Evolutionary conservation across 805 yeast genomes (phyloP).

Genomic region (Lipomyces anomalus): DNA sequence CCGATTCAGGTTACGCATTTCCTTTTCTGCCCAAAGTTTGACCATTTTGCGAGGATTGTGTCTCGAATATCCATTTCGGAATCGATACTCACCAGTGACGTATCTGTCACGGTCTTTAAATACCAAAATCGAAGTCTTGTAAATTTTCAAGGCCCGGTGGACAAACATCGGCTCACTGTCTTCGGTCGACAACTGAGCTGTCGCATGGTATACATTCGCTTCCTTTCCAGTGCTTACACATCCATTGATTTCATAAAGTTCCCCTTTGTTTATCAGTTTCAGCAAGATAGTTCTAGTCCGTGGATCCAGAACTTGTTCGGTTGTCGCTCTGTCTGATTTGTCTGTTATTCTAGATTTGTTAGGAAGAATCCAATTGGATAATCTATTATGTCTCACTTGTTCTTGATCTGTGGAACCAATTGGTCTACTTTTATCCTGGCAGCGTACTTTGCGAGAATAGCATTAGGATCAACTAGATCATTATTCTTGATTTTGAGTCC

Average conservation of each 20-base stretch:
- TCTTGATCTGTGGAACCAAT: constrained; percentile 16
- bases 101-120: constrained; percentile 94
- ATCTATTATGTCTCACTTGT: constrained; percentile 15
- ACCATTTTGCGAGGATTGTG: constrained; percentile 97
- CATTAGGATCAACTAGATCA: constrained; percentile 14
- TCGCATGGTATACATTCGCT: constrained; percentile 94
- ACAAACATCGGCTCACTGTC: constrained; percentile 27
- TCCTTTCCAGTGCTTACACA: constrained; percentile 96
- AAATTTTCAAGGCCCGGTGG: constrained; percentile 83
- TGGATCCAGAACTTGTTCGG: constrained; percentile 94
- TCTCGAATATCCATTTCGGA: constrained; percentile 74
- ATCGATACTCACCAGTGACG: constrained; percentile 92
- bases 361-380: not conserved
- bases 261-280: constrained; percentile 76
- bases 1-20: constrained; percentile 85
- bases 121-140: constrained; percentile 93
- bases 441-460: constrained; percentile 20
- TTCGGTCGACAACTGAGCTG: constrained; percentile 23
- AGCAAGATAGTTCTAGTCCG: constrained; percentile 79
- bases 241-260: constrained; percentile 81
- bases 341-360: constrained; percentile 40
- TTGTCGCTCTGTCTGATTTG: constrained; percentile 91
- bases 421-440: constrained; percentile 24
- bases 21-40: constrained; percentile 97
- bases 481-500: no score